These are phyloP conservation scores for Punica granatum DNA, from an alignment of 345 rosid genomes.

Conservation along the genomic window DNA sequence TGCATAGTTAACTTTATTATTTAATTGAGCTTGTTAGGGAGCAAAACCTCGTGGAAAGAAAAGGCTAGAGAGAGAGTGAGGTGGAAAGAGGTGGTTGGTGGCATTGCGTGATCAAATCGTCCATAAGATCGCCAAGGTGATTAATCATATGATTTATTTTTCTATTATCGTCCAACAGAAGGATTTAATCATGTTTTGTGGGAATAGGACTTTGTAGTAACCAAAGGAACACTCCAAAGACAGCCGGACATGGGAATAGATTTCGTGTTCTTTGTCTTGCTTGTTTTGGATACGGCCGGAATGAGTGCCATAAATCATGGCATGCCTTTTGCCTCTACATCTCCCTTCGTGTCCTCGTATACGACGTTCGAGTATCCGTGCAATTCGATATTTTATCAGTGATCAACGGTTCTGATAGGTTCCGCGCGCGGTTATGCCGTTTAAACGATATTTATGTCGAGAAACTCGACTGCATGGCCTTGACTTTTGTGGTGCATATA, in stretches of 20 bases:
- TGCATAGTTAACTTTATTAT: background rate
- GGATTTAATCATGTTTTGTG: background rate
- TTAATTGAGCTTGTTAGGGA: background rate
- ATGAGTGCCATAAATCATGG: slow-evolving; percentile 20
- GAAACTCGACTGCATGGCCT: too few relatives aligned
- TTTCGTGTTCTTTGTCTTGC: slow-evolving; percentile 24
- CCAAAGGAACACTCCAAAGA: slow-evolving; percentile 32
- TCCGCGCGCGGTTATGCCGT: too few relatives aligned
- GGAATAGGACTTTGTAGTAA: slow-evolving; percentile 9
- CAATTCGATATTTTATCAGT: background rate
- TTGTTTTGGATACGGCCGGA: slow-evolving; percentile 3
- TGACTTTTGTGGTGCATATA: too few relatives aligned
- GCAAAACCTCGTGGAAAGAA: slow-evolving; percentile 14
- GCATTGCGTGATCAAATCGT: slow-evolving; percentile 18
- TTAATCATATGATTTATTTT: slow-evolving; percentile 3
- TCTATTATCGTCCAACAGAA: background rate
- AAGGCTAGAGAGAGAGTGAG: slow-evolving; percentile 1
- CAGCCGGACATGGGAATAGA: slow-evolving; percentile 18
- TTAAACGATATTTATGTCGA: too few relatives aligned
- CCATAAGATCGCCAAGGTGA: background rate
- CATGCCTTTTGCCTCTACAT: background rate
- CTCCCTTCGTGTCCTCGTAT: background rate
- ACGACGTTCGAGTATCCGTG: background rate
- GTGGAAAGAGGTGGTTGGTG: background rate
- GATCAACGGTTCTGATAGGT: background rate